phyloP scores from a whole-genome alignment of 140 eudicot species.

The Oenanthe javanica region DNA sequence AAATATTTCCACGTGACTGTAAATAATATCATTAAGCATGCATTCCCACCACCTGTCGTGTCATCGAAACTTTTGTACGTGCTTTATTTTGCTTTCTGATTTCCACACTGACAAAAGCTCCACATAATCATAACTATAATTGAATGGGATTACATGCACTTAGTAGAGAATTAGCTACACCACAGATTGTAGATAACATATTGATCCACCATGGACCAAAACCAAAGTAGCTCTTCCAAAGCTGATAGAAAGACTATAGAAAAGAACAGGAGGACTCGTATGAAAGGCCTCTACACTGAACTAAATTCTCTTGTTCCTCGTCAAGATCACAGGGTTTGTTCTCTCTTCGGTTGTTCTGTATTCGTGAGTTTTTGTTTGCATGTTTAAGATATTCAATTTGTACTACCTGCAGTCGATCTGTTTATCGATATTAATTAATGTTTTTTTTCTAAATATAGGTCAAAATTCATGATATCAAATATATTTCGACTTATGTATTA shows the following conservation, averaged over 20 bases:
- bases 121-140: not conserved
- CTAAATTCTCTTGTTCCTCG: slow-evolving; percentile 67
- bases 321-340: slow-evolving; percentile 42
- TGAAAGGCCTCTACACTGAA: slow-evolving; percentile 61
- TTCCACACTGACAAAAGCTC: not conserved
- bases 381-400: too few relatives aligned
- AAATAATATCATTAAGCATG: not conserved
- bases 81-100: not conserved
- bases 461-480: not conserved
- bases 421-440: too few relatives aligned
- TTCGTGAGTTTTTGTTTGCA: too few relatives aligned
- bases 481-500: not conserved
- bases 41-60: not conserved
- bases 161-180: not conserved
- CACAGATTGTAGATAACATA: not conserved
- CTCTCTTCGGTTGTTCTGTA: not conserved
- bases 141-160: not conserved
- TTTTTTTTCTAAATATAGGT: not conserved
- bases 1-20: not conserved
- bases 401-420: too few relatives aligned
- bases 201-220: slow-evolving; percentile 32
- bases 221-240: slow-evolving; percentile 49
- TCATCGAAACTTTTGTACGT: not conserved
- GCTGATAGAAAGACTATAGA: slow-evolving; percentile 69
- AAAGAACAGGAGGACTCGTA: slow-evolving; percentile 63